Conservation (phyloP, 1,284 basidiomycete species). For the Vanrija humicola region DNA sequence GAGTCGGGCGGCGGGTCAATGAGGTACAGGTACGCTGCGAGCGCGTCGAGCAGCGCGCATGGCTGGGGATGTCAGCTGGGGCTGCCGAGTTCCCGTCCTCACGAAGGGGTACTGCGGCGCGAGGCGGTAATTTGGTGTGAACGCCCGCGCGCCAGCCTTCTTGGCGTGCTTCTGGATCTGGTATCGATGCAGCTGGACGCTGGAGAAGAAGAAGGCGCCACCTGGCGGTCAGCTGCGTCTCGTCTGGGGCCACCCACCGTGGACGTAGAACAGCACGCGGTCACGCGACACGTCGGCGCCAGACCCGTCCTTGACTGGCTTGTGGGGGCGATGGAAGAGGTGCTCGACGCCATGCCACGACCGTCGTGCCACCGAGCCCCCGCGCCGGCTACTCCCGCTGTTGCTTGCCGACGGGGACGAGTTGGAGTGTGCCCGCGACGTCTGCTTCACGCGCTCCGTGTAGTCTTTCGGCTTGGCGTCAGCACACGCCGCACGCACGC, state of each 20-base stretch:
- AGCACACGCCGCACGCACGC: too few relatives aligned
- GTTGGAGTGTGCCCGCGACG: background rate
- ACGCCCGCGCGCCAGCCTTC: slow-evolving; percentile 75
- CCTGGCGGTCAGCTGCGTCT: slow-evolving; percentile 17
- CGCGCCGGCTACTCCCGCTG: background rate
- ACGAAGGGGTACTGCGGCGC: slow-evolving; percentile 94
- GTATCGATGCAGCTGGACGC: slow-evolving; percentile 55
- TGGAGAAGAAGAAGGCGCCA: slow-evolving; percentile 49
- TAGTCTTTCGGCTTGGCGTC: background rate
- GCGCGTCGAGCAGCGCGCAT: slow-evolving; percentile 48
- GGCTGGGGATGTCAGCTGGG: slow-evolving; percentile 49
- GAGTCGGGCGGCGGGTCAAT: slow-evolving; percentile 66
- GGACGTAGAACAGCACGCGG: slow-evolving; percentile 48
- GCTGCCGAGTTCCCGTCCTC: slow-evolving; percentile 52
- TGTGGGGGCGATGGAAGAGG: too few relatives aligned
- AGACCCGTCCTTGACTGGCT: slow-evolving; percentile 33
- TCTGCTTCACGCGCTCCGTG: background rate
- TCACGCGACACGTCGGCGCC: slow-evolving; percentile 40
- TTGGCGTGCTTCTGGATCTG: slow-evolving; percentile 81
- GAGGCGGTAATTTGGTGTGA: slow-evolving; percentile 79
- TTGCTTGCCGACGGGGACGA: background rate
- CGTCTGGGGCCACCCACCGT: slow-evolving; percentile 23
- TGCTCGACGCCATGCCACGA: too few relatives aligned
- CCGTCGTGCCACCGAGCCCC: too few relatives aligned
- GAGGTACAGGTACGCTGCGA: slow-evolving; percentile 59